Evolutionary conservation across 2,329 filamentous ascomycete species (phyloP).

Genomic region (Hymenoscyphus salicellus): DNA sequence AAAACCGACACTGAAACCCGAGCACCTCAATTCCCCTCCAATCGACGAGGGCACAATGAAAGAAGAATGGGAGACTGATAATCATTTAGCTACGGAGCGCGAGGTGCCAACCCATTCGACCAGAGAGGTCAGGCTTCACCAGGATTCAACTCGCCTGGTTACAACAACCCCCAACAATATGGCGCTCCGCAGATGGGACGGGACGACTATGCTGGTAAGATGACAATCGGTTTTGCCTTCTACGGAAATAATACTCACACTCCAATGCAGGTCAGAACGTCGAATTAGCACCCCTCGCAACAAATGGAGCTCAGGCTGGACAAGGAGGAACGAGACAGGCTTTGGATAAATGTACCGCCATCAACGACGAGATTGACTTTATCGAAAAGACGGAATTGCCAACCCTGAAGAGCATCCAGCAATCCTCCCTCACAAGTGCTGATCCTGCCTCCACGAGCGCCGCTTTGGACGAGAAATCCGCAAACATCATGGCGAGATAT

Average conservation of each 20-base stretch:
- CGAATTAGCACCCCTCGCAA: constrained; percentile 62
- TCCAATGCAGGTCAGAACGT: constrained; percentile 42
- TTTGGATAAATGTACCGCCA: constrained; percentile 78
- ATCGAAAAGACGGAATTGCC: constrained; percentile 67
- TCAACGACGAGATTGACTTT: constrained; percentile 72
- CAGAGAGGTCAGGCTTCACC: constrained; percentile 44
- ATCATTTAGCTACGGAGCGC: constrained; percentile 52
- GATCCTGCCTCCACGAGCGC: constrained; percentile 65
- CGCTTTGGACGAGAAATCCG: constrained; percentile 69
- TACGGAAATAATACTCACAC: not conserved
- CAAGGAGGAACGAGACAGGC: constrained; percentile 68
- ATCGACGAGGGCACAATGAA: not conserved
- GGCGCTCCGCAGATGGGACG: constrained; percentile 42
- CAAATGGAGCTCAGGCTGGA: constrained; percentile 46
- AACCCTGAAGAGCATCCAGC: constrained; percentile 62
- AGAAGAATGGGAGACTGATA: not conserved
- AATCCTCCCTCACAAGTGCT: constrained; percentile 69
- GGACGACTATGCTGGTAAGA: constrained; percentile 41
- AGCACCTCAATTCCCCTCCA: not conserved
- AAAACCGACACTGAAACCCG: not conserved
- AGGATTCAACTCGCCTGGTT: constrained; percentile 22
- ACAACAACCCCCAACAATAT: constrained; percentile 23
- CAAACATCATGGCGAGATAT: constrained; percentile 81
- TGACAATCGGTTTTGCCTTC: not conserved
- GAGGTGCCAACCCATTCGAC: constrained; percentile 57